Base-by-base conservation (phyloP, 2,329 filamentous ascomycete genomes). In the Metarhizium album region DNA sequence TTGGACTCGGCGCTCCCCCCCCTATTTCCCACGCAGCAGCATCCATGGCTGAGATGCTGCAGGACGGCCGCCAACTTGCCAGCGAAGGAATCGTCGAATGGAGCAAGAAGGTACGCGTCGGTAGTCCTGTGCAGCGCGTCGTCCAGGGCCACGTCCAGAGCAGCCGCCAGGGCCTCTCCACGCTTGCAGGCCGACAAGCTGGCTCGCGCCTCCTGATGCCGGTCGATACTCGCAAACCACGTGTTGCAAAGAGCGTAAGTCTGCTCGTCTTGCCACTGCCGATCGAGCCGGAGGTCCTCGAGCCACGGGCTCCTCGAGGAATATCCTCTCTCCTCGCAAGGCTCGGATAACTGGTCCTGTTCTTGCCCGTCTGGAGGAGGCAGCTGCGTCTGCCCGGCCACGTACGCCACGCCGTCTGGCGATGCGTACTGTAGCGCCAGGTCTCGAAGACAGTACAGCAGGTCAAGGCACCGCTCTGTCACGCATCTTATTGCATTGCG, bases 41-140 rank as follows among this genome's bases (percentile, higher is more conserved):
- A 33, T 18, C 37, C 22, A 7, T 22, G 13, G 13, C 52, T 49
- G 16, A 50, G 45, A 22, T 48, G 42, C 16, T 53, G n/a, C 14
- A 56, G 13, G 13, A 52, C 52, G 4, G 2, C 9, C 33, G 52
- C 42, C 3, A 56, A 31, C 20, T 27, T 47, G 46, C 27, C 51
- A 2, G 46, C 16, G 31, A 50, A 51, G 1, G 51, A 47, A 2
- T 31, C 4, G 14, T 16, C 6, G 6, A 42, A 42, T 18, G 38
- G n/a, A 6, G 13, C 18, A 7, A 42, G 38, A 22, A 18, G n/a
- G 20, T 6, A 20, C 40, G 16, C 11, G 22, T 5, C 5, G 20
- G 20, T 43, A 9, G 37, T 11, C 37, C 4, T 16, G 16, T 20
- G 33, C 18, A 40, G 7, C 18, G 11, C 18, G 16, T 5, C n/a